Base-by-base conservation (phyloP, 2,329 filamentous ascomycete species). In the Colletotrichum musae region DNA sequence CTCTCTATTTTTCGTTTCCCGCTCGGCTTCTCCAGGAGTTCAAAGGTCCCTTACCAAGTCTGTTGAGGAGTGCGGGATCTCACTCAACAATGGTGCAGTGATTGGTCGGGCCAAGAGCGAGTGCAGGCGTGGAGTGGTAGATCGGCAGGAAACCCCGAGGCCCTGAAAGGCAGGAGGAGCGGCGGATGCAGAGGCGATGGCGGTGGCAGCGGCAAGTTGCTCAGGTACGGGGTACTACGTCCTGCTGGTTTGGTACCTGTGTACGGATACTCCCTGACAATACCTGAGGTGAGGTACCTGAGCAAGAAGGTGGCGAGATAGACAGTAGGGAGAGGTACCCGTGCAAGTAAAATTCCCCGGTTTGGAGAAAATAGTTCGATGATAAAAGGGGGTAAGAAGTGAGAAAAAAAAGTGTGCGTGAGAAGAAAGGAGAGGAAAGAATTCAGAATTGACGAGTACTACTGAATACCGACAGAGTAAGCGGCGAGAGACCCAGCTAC, bases 61-160 rank as follows among this genome's bases (percentile, higher is more conserved):
- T 69, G 66, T 69, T 69, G 66, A 69, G 62, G 62, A 47, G 45
- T 45, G 57, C 67, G 67, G 60, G 52, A 70, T 62, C 63, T 67
- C 67, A 62, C 63, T 67, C 67, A 68, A 68, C 63, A 70, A 70
- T 70, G 63, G 47, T 26, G 52, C 36, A 48, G 21, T 48, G 62
- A 69, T 69, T 69, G 66, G 66, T 45, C 56, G 52, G 64, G 32
- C 54, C 24, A 66, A 50, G 54, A 58, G 47, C 16, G 21, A 36
- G 59, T 32, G 63, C 18, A 24, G 32, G 52, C 41, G 18, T 7
- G 24, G 21, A 18, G 21, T 21, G 58, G 54, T 36, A 43, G 66
- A 69, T 69, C 62, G 50, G 57, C 51, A 57, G 36, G 50, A 56
- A 13, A 65, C 61, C 61, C 59, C 21, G 21, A 61, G 56, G 66